Evolutionary conservation across 1,139 yeast species (phyloP), one percentile per base, ranked within the genome.

Genomic region (Saccharomyces hybrid): DNA sequence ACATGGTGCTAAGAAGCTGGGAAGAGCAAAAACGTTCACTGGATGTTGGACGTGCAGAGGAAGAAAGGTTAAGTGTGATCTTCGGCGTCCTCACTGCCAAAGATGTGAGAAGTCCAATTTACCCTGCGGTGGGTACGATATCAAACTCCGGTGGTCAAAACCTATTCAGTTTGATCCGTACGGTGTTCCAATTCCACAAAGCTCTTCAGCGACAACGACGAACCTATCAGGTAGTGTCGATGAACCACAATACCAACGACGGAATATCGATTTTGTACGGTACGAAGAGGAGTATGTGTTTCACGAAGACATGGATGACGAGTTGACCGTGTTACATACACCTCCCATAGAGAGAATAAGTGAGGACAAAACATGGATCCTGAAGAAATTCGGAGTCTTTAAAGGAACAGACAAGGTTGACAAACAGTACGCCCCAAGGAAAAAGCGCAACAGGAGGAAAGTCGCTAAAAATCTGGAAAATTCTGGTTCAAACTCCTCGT

Each of bases 361-460:
- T 1, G 73, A 72, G 29, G 75, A 75, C 2, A 77, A 78, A 55
- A 84, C 95, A 0, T 78, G 81, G 70, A 67, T 80, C 13, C 71
- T 80, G 52, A 96, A 96, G 0, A 95, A 95, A 9, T 90, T 89
- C 73, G 96, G 96, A 0, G 95, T 88, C 0, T 88, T 90, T 63
- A 76, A 77, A 57, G 70, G 67, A 2, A 54, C 57, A 4, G 62
- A 66, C 19, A 56, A 55, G 27, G 58, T 53, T 14, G 57, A 25
- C 48, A 51, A 49, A 25, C 29, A 28, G 42, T 14, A 25, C 23
- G 48, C 26, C 14, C 47, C 27, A 46, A 47, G 38, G 50, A 31
- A 41, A 27, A 46, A 51, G 29, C 32, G 46, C 26, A 28, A 32
- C 7, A 3, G 23, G 46, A 44, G 23, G 31, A 27, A 16, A 47